Conservation (phyloP, 441 rosid species). For the Omphalea diandra region DNA sequence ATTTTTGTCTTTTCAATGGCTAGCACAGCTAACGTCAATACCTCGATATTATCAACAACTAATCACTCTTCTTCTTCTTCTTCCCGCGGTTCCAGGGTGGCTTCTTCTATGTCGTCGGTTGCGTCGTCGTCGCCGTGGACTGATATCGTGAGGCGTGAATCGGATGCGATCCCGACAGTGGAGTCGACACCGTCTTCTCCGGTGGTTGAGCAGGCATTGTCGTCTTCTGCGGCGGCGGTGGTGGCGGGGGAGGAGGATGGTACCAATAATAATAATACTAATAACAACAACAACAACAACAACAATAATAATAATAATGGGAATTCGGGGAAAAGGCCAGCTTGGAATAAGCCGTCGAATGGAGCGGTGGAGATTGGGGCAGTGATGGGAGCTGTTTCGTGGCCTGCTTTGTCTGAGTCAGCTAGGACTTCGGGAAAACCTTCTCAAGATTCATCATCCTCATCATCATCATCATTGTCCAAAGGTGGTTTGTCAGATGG, state of each 20-base stretch:
- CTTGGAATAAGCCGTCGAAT: conserved; percentile 72
- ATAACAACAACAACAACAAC: too few relatives aligned
- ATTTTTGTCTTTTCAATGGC: conserved; percentile 29
- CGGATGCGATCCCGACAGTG: conserved; percentile 26
- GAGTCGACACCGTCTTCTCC: conserved; percentile 14
- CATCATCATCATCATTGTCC: too few relatives aligned
- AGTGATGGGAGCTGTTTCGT: conserved; percentile 78
- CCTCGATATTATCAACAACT: conserved; percentile 21
- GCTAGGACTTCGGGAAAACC: conserved; percentile 53
- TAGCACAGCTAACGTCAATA: conserved; percentile 27
- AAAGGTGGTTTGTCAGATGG: conserved; percentile 62
- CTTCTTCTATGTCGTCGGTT: not conserved
- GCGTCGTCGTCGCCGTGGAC: conserved; percentile 52
- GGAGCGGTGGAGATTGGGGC: conserved; percentile 50
- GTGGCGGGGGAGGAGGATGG: conserved; percentile 20
- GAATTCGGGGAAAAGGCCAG: conserved; percentile 67
- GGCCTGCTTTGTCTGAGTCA: conserved; percentile 89
- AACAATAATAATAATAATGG: conserved; percentile 40
- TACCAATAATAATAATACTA: too few relatives aligned
- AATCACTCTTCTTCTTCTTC: conserved; percentile 32
- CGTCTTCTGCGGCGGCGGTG: conserved; percentile 20
- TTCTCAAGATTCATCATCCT: conserved; percentile 62
- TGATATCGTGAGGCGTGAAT: conserved; percentile 43
- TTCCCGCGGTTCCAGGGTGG: conserved; percentile 33
- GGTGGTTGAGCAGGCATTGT: too few relatives aligned